Base-by-base conservation (phyloP, 805 yeast species). In the Metschnikowia kunwiensis region DNA sequence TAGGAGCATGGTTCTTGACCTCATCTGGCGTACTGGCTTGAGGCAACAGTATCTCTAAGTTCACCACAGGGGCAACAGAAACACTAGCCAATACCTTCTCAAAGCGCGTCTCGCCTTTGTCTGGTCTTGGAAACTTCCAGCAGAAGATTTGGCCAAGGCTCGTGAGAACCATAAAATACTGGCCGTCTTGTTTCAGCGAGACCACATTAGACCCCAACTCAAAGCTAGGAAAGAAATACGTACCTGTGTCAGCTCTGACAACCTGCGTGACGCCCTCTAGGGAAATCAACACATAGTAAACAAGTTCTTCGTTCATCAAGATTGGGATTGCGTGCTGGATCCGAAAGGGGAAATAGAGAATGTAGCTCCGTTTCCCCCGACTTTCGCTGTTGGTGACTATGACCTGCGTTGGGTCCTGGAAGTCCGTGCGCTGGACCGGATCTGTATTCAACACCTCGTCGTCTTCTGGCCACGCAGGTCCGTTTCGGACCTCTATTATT, bases 211-310 rank as follows among this genome's bases (percentile, higher is more conserved):
- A 58, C 0, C 84, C 84, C 3, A 80, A 36, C 49, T 78, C 82
- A 8, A 78, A 51, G 8, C 68, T 55, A 2, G 84, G 80, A 31
- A 63, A 51, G 1, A 69, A 43, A 19, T 62, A 61, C 16, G 70
- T 51, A 0, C 85, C 85, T 5, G 68, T 46, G 5, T 58, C 55
- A 0, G 73, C 63, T 1, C 72, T 56, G 6, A 72, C 47, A 0
- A 77, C 44, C 42, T 73, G 69, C 10, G 81, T 47, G 0, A 76
- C 57, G 0, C 88, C 88, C 20, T 71, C 64, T 30, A 79, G 80
- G 0, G 86, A 77, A 0, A 81, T 68, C 15, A 78, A 53, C 8
- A 73, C 72, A 65, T 80, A 74, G 48, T 63, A 78, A 11, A 52
- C 47, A 7, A 66, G 61, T 16, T 49, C 48, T 3, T 58, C 53